Conservation (phyloP, 2,329 filamentous ascomycete species). For the Calonectria crousiana region DNA sequence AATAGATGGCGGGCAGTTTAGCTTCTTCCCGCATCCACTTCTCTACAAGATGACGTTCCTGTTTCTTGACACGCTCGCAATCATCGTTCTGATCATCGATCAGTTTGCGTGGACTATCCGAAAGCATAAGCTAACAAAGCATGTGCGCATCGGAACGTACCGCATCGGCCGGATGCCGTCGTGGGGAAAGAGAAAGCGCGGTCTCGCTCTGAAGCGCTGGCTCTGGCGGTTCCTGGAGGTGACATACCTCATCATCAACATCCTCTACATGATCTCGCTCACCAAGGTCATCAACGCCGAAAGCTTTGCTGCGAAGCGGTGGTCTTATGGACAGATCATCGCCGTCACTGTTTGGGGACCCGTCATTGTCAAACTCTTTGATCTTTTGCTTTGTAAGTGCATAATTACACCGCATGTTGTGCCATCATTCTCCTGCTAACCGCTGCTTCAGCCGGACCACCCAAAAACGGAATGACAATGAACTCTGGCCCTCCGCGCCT, state of each 20-base stretch:
- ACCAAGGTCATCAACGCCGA: slow-evolving; percentile 51
- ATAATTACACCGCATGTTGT: not conserved
- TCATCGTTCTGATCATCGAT: slow-evolving; percentile 49
- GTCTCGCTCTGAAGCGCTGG: slow-evolving; percentile 45
- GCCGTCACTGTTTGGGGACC: slow-evolving; percentile 55
- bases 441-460: slow-evolving; percentile 48
- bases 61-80: slow-evolving; percentile 51
- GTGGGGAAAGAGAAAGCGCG: slow-evolving; percentile 44
- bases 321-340: slow-evolving; percentile 55
- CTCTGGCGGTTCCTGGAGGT: slow-evolving; percentile 53
- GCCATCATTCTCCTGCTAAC: slow-evolving; percentile 34
- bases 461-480: slow-evolving; percentile 51
- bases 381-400: slow-evolving; percentile 51
- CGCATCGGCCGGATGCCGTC: slow-evolving; percentile 48
- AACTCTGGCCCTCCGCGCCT: slow-evolving; percentile 53
- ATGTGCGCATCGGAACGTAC: slow-evolving; percentile 48
- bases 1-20: slow-evolving; percentile 49
- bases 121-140: slow-evolving; percentile 48
- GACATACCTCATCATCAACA: slow-evolving; percentile 52
- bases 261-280: slow-evolving; percentile 54
- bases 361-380: slow-evolving; percentile 55
- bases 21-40: slow-evolving; percentile 53
- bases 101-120: slow-evolving; percentile 53
- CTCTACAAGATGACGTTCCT: slow-evolving; percentile 54
- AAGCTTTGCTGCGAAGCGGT: slow-evolving; percentile 51